Evolutionary conservation across 1,284 basidiomycete species (phyloP).

Genomic region (Omphalotus olearius): DNA sequence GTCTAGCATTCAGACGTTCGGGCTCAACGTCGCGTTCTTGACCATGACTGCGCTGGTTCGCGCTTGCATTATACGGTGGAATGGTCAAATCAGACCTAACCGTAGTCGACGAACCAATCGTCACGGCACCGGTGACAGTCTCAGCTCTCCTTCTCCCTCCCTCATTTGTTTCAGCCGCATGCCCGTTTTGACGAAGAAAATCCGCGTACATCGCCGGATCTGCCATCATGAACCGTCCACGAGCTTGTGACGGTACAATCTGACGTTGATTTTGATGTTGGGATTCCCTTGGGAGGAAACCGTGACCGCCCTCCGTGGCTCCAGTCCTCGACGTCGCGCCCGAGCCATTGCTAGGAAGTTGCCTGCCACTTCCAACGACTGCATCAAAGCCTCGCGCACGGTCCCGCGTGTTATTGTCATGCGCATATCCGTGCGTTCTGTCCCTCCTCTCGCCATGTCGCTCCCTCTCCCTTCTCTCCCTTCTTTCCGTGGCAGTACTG

Average conservation of each 20-base stretch:
- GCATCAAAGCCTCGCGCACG: conserved; percentile 4
- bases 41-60: conserved; percentile 7
- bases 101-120: neutral
- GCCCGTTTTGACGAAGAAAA: neutral
- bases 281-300: neutral
- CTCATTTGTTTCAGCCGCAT: conserved; percentile 3
- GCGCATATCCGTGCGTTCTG: neutral
- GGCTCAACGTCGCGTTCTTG: neutral
- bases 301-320: conserved; percentile 1
- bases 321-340: conserved; percentile 1
- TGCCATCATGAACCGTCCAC: neutral
- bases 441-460: conserved; percentile 2
- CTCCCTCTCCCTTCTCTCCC: conserved; percentile 6
- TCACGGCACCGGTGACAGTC: conserved; percentile 11
- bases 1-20: neutral
- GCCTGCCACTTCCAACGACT: conserved; percentile 3
- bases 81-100: conserved; percentile 6
- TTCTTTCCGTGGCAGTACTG: neutral
- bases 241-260: conserved; percentile 1
- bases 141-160: conserved; percentile 11
- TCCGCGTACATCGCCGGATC: conserved; percentile 8
- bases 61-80: conserved; percentile 6
- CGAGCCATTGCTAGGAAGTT: neutral
- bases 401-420: neutral
- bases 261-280: neutral